phyloP scores from a whole-genome alignment of 306 rosid species.

The Casuarina cunninghamiana region DNA sequence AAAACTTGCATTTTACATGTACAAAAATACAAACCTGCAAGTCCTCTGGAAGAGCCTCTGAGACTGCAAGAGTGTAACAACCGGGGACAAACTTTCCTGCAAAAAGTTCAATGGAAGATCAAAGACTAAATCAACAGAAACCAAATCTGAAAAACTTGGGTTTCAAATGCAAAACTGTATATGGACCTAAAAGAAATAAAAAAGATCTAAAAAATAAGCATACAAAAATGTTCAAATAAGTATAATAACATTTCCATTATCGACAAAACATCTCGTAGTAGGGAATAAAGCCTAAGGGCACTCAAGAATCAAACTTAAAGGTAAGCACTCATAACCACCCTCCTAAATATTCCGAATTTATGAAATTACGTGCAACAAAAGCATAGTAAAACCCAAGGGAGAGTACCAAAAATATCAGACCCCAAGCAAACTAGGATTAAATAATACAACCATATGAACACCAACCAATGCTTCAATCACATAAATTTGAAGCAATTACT shows the following conservation, averaged over 20 bases:
- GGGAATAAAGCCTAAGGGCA: not conserved
- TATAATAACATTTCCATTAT: not conserved
- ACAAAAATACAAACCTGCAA: constrained; percentile 61
- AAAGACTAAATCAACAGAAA: not conserved
- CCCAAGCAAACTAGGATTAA: not conserved
- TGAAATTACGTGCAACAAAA: not conserved
- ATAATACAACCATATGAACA: not conserved
- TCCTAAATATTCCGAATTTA: not conserved
- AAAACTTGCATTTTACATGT: not conserved
- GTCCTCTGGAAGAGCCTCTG: constrained; percentile 94
- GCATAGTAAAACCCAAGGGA: not conserved
- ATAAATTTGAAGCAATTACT: too few relatives aligned
- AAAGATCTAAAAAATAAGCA: not conserved
- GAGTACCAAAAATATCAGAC: not conserved
- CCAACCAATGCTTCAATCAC: not conserved
- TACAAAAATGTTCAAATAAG: not conserved
- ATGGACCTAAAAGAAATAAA: not conserved
- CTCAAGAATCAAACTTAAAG: not conserved
- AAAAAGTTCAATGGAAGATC: constrained; percentile 4
- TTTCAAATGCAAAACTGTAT: not conserved
- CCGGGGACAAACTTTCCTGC: constrained; percentile 85
- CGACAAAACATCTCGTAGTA: not conserved
- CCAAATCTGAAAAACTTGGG: not conserved
- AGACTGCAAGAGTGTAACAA: constrained; percentile 93
- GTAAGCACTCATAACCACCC: not conserved